These are phyloP conservation scores for Sporothrix globosa DNA, from an alignment of 2,329 filamentous ascomycete species.

Conservation along the genomic window DNA sequence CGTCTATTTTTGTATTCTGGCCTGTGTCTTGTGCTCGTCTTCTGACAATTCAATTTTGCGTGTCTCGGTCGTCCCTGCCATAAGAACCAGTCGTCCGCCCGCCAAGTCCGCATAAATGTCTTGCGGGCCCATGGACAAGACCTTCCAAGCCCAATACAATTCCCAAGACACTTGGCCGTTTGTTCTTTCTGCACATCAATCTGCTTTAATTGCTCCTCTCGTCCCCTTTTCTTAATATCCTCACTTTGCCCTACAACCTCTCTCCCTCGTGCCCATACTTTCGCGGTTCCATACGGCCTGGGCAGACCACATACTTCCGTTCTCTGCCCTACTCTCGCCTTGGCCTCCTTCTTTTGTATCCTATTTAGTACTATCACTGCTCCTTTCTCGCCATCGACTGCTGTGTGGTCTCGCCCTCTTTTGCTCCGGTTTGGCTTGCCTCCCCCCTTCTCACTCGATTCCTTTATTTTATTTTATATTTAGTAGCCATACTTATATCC, in stretches of 20 bases:
- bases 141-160: slow-evolving; percentile 12
- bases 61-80: slow-evolving; percentile 9
- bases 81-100: slow-evolving; percentile 19
- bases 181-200: slow-evolving; percentile 24
- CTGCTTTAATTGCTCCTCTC: slow-evolving; percentile 17
- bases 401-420: slow-evolving; percentile 14
- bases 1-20: background rate
- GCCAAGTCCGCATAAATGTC: slow-evolving; percentile 30
- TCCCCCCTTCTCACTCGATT: background rate
- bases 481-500: background rate
- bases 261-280: background rate
- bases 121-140: slow-evolving; percentile 26
- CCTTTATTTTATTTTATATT: background rate
- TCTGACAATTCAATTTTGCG: background rate
- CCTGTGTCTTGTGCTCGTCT: background rate
- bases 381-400: background rate
- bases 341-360: slow-evolving; percentile 8
- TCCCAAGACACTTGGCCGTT: slow-evolving; percentile 32
- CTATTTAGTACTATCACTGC: slow-evolving; percentile 16
- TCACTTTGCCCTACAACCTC: background rate
- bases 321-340: slow-evolving; percentile 18
- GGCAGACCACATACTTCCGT: slow-evolving; percentile 21
- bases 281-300: slow-evolving; percentile 15
- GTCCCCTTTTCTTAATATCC: slow-evolving; percentile 8
- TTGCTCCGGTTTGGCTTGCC: background rate